These are phyloP conservation scores for Phytophthora colocasiae DNA, from an alignment of 352 stramenopile genomes.

Conservation along the genomic window DNA sequence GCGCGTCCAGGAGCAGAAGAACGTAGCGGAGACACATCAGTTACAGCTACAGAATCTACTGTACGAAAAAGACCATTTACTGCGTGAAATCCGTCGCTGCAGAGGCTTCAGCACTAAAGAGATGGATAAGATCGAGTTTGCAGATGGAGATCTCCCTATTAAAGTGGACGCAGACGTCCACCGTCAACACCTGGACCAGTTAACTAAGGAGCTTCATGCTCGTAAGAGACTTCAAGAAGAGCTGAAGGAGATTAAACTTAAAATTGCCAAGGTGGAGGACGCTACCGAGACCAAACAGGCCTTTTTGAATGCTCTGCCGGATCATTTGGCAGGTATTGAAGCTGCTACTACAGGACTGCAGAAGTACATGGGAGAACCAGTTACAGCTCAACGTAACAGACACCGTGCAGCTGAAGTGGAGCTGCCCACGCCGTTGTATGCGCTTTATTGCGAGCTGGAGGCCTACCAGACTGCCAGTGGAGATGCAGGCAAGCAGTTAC, in stretches of 20 bases:
- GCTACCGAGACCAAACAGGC: slow-evolving; percentile 63
- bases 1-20: slow-evolving; percentile 77
- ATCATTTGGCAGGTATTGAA: slow-evolving; percentile 63
- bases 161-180: slow-evolving; percentile 58
- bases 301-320: slow-evolving; percentile 63
- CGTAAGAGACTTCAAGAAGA: slow-evolving; percentile 68
- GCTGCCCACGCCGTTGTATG: slow-evolving; percentile 67
- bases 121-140: slow-evolving; percentile 85
- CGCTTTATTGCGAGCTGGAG: slow-evolving; percentile 77
- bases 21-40: slow-evolving; percentile 77
- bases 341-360: slow-evolving; percentile 67
- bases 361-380: slow-evolving; percentile 59
- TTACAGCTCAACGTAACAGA: slow-evolving; percentile 46
- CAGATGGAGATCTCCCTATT: slow-evolving; percentile 59
- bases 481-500: slow-evolving; percentile 53
- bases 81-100: slow-evolving; percentile 81
- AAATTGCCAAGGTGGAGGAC: slow-evolving; percentile 67
- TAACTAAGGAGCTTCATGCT: slow-evolving; percentile 68
- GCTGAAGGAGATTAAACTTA: slow-evolving; percentile 65
- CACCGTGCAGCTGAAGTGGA: slow-evolving; percentile 55
- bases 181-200: slow-evolving; percentile 67
- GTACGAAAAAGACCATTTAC: slow-evolving; percentile 85
- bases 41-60: slow-evolving; percentile 83
- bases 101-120: slow-evolving; percentile 77
- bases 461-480: slow-evolving; percentile 66